These are phyloP conservation scores for Rubia occidens DNA, from an alignment of 305 asterid species.

Conservation along the genomic window DNA sequence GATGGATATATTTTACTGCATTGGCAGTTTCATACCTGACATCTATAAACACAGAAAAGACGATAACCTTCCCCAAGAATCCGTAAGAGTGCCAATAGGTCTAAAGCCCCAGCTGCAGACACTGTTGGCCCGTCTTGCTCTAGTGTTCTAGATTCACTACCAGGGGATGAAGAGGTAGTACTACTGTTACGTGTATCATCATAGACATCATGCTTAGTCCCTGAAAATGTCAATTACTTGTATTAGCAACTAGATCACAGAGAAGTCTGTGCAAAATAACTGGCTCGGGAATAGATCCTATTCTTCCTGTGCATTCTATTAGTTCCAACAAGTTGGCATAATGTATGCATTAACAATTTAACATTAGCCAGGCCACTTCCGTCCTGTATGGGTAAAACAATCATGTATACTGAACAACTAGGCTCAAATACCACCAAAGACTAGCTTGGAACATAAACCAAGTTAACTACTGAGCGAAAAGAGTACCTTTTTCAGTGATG, in stretches of 20 bases:
- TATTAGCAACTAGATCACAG: conserved; percentile 4
- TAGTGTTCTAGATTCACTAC: conserved; percentile 40
- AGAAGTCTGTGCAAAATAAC: background rate
- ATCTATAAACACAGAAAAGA: conserved; percentile 68
- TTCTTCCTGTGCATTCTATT: background rate
- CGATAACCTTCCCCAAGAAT: conserved; percentile 89
- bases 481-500: background rate
- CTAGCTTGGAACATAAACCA: background rate
- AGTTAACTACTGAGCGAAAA: background rate
- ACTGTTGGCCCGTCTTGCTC: conserved; percentile 55
- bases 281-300: background rate
- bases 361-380: background rate
- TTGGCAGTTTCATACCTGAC: conserved; percentile 48
- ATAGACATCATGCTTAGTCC: conserved; percentile 47
- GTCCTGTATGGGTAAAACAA: background rate
- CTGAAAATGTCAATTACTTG: conserved; percentile 26
- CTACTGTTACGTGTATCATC: conserved; percentile 58
- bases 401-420: background rate
- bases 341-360: background rate
- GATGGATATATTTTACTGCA: conserved; percentile 2
- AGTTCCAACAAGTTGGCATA: background rate
- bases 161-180: conserved; percentile 44
- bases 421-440: background rate
- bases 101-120: conserved; percentile 62
- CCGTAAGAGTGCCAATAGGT: conserved; percentile 58